Evolutionary conservation across 352 stramenopile genomes (phyloP), one percentile per base, ranked within the genome.

Genomic region (Phytophthora fragariae): DNA sequence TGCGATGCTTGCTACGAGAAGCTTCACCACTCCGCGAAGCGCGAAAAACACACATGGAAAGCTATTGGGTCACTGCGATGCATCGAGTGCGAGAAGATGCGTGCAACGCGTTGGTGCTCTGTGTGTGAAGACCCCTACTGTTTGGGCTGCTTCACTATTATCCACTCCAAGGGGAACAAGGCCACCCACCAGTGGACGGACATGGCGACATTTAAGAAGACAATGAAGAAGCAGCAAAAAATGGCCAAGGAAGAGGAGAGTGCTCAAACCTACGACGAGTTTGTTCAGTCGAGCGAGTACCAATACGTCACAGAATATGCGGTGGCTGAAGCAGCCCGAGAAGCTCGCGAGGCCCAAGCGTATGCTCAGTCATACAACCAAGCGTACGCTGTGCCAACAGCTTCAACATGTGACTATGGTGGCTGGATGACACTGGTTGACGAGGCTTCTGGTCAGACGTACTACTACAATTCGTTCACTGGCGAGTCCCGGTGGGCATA

Each of bases 61-160:
- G 75, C 85, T 3, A 89, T 96, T 17, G 86, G 86, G 4, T 78
- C 82, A 11, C 73, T 92, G 37, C 86, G 88, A n/a, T 96, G 89
- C 65, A 86, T 94, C 49, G 88, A 95, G 67, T 95, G 89, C 57
- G 89, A 96, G 68, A 94, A 92, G 65, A 93, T 95, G 81, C 89
- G 89, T 50, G 89, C 88, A 15, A 95, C 89, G 12, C 76, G 87
- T 31, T 96, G 83, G 84, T 95, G 88, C 60, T 81, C 77, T 50
- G 76, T 85, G 27, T 96, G 88, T 64, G 77, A 90, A 53, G 89
- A 96, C 53, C 88, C 86, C 50, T 96, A 94, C 65, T 95, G 86
- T 63, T 78, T 94, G 15, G 86, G 86, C 3, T 94, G 88, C 56
- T 96, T 91, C 67, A 89, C 77, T 37, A 94, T 96, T 58, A 95